These are phyloP conservation scores for Fusarium sp. DNA, from an alignment of 2,329 filamentous ascomycete species.

Conservation along the genomic window DNA sequence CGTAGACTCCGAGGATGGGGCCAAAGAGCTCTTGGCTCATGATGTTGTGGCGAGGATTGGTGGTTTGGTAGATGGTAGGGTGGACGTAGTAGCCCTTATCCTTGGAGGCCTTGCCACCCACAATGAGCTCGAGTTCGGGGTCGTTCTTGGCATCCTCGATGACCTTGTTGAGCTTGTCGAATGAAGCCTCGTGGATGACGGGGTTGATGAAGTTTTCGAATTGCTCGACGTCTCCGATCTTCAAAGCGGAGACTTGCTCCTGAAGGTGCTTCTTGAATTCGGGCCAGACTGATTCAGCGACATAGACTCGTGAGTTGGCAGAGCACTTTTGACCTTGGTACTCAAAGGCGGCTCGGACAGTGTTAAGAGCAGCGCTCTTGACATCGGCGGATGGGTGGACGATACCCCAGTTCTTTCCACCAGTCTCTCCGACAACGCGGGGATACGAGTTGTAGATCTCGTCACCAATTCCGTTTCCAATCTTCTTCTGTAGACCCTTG, in stretches of 20 bases:
- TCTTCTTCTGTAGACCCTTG: conserved; percentile 47
- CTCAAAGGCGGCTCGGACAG: conserved; percentile 30
- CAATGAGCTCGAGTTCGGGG: conserved; percentile 55
- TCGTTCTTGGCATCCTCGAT: conserved; percentile 61
- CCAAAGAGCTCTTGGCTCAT: conserved; percentile 63
- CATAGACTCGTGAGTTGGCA: conserved; percentile 30
- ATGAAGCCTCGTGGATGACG: conserved; percentile 62
- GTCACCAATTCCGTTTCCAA: conserved; percentile 50
- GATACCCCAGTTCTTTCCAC: conserved; percentile 66
- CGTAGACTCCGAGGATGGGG: conserved; percentile 59
- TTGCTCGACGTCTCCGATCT: conserved; percentile 53
- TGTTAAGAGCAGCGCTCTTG: conserved; percentile 33
- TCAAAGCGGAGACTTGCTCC: conserved; percentile 54
- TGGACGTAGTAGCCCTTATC: conserved; percentile 59
- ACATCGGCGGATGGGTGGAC: conserved; percentile 50
- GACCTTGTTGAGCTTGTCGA: conserved; percentile 51
- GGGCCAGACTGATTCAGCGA: conserved; percentile 44
- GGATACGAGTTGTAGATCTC: conserved; percentile 51
- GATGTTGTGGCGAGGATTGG: conserved; percentile 56
- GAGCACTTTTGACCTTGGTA: conserved; percentile 39
- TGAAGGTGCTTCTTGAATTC: conserved; percentile 42
- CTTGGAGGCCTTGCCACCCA: conserved; percentile 58
- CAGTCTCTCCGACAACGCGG: conserved; percentile 63
- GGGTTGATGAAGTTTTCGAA: conserved; percentile 59
- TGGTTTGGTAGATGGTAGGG: conserved; percentile 60